Evolutionary conservation across 768 basidiomycete species (phyloP).

Genomic region (Amanita exitialis): DNA sequence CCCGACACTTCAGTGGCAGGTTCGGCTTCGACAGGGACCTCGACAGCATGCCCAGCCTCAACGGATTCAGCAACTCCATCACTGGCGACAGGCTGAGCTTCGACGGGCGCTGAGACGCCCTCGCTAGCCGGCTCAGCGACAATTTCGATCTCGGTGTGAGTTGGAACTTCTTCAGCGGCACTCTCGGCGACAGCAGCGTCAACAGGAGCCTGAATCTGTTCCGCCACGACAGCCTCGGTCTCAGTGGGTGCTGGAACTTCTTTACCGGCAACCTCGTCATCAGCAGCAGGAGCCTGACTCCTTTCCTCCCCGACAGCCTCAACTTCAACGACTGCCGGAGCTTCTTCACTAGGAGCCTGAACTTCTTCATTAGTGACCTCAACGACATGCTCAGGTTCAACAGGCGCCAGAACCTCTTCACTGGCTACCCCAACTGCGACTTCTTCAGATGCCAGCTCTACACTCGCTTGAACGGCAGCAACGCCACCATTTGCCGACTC

Average conservation of each 20-base stretch:
- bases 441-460: not conserved
- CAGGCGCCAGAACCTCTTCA: not conserved
- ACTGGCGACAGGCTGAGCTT: too few relatives aligned
- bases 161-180: too few relatives aligned
- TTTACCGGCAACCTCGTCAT: not conserved
- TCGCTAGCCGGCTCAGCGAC: too few relatives aligned
- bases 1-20: too few relatives aligned
- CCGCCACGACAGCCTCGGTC: not conserved
- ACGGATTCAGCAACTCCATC: too few relatives aligned
- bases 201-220: too few relatives aligned
- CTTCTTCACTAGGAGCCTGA: not conserved
- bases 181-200: too few relatives aligned
- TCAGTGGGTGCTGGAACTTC: not conserved
- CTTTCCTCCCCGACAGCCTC: not conserved
- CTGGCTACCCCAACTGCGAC: not conserved
- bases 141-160: too few relatives aligned
- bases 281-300: not conserved
- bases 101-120: too few relatives aligned
- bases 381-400: not conserved
- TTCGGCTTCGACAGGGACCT: too few relatives aligned
- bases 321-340: not conserved
- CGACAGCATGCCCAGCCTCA: too few relatives aligned
- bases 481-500: not conserved
- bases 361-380: not conserved
- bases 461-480: not conserved